Percentiles rank a stretch among this genome's conserved stretches.
These are phyloP conservation scores for Dovyalis caffra DNA, from an alignment of 345 rosid genomes.

Conservation along the genomic window DNA sequence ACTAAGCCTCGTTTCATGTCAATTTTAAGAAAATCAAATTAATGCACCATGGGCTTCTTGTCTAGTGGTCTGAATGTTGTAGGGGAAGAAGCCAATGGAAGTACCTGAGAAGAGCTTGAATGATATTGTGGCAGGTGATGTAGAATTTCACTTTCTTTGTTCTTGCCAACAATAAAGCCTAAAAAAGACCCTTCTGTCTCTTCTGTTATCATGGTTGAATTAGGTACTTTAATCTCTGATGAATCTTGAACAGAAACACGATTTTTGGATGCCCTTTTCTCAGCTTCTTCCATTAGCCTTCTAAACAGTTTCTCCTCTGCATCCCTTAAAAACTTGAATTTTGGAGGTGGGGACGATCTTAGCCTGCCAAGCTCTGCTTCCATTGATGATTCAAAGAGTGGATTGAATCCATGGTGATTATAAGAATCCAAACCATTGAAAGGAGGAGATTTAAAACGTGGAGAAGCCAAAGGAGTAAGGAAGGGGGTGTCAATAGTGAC, in stretches of 20 bases:
- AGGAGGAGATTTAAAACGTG: slow-evolving; percentile 44
- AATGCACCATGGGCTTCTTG: slow-evolving; percentile 30
- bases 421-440: slow-evolving; percentile 41
- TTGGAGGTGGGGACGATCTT: slow-evolving; percentile 84
- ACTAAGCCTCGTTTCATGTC: slow-evolving; percentile 3
- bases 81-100: slow-evolving; percentile 60
- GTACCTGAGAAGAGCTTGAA: slow-evolving; percentile 59
- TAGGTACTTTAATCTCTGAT: slow-evolving; percentile 18
- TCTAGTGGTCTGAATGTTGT: slow-evolving; percentile 47
- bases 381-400: slow-evolving; percentile 67
- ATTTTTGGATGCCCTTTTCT: slow-evolving; percentile 28
- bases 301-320: slow-evolving; percentile 80
- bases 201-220: slow-evolving; percentile 9
- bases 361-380: slow-evolving; percentile 53
- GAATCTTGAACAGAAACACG: slow-evolving; percentile 26
- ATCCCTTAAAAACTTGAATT: slow-evolving; percentile 88
- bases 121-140: slow-evolving; percentile 37
- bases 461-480: slow-evolving; percentile 71
- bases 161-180: slow-evolving; percentile 50
- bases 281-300: slow-evolving; percentile 61
- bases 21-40: slow-evolving; percentile 18
- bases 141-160: slow-evolving; percentile 34
- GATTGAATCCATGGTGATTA: slow-evolving; percentile 64
- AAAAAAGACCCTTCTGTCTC: slow-evolving; percentile 50
- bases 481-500: slow-evolving; percentile 49